These are phyloP conservation scores for Garcileccinum viscosum DNA, from an alignment of 1,284 basidiomycete species.

Conservation along the genomic window DNA sequence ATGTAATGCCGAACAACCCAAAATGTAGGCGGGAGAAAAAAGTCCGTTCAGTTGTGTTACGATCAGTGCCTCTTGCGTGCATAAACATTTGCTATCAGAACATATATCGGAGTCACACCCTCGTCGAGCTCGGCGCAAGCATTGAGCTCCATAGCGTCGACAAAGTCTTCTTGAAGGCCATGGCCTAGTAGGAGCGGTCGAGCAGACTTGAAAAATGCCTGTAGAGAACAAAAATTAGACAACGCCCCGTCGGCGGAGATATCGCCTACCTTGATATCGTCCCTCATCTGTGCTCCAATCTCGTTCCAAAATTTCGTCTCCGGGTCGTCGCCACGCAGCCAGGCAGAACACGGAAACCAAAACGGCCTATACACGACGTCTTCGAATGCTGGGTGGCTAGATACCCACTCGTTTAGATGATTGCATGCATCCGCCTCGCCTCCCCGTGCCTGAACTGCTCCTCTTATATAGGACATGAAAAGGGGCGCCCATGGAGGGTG, in stretches of 20 bases:
- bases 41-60: slow-evolving; percentile 1
- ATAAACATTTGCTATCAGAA: slow-evolving; percentile 63
- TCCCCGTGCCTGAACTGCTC: slow-evolving; percentile 61
- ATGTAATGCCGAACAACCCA: slow-evolving; percentile 23
- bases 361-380: slow-evolving; percentile 59
- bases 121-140: slow-evolving; percentile 58
- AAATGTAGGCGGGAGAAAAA: background rate
- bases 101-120: slow-evolving; percentile 53
- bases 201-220: slow-evolving; percentile 70
- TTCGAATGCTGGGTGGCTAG: slow-evolving; percentile 58
- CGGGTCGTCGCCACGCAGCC: slow-evolving; percentile 42
- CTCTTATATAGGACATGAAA: slow-evolving; percentile 60
- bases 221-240: slow-evolving; percentile 3
- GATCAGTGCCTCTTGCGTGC: slow-evolving; percentile 54
- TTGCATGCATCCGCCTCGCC: slow-evolving; percentile 65
- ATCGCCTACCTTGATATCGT: slow-evolving; percentile 48
- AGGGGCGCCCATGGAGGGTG: slow-evolving; percentile 62
- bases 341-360: slow-evolving; percentile 65
- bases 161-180: slow-evolving; percentile 57
- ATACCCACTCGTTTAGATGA: slow-evolving; percentile 59
- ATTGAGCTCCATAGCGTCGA: slow-evolving; percentile 58
- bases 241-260: slow-evolving; percentile 26
- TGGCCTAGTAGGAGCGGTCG: slow-evolving; percentile 70
- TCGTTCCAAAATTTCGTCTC: slow-evolving; percentile 39
- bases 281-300: slow-evolving; percentile 45